Conservation (phyloP, 2,329 filamentous ascomycete genomes). For the Trichoderma afroharzianum region DNA sequence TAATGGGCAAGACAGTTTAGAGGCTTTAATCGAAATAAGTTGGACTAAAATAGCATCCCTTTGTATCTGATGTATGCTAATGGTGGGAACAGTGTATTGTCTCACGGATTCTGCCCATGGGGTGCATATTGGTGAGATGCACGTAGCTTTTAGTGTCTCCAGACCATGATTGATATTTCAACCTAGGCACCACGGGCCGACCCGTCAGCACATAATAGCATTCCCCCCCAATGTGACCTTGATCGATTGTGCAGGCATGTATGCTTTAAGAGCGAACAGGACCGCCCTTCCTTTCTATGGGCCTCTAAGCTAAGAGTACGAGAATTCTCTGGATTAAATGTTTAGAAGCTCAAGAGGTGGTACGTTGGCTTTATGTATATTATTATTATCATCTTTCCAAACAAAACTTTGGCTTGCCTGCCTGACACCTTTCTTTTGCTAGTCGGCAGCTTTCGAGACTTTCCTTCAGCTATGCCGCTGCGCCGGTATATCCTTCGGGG, state of each 20-base stretch:
- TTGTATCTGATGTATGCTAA: neutral
- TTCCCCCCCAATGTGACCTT: neutral
- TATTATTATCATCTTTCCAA: neutral
- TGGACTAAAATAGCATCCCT: neutral
- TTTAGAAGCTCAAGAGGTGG: neutral
- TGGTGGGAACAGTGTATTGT: neutral
- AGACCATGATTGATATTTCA: neutral
- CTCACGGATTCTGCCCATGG: neutral
- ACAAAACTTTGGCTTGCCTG: neutral
- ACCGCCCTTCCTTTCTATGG: neutral
- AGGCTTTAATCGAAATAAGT: neutral
- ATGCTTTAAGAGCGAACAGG: neutral
- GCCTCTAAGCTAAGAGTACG: neutral
- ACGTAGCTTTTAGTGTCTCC: neutral
- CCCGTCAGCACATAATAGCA: neutral
- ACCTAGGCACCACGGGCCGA: neutral
- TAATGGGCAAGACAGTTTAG: neutral
- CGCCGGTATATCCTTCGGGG: neutral
- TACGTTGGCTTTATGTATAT: neutral
- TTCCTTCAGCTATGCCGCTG: neutral
- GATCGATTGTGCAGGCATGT: neutral
- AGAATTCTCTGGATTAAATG: neutral
- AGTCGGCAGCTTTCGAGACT: neutral
- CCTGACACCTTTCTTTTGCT: neutral
- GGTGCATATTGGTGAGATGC: neutral